Evolutionary conservation across 352 stramenopile species (phyloP), one percentile per base, ranked within the genome.

Genomic region (Phytophthora cactorum): DNA sequence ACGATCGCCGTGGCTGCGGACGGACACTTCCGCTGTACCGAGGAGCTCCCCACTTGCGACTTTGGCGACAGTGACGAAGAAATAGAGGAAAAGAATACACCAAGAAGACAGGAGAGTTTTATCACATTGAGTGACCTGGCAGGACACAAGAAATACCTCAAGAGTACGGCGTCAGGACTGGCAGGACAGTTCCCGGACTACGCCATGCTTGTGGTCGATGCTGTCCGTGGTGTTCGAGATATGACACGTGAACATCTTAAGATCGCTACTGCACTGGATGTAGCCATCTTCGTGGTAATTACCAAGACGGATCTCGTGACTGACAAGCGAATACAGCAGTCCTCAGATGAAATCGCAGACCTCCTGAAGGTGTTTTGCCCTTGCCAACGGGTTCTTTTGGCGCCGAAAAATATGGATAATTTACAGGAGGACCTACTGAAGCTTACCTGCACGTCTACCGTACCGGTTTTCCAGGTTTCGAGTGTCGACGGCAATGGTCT

Each of bases 121-220:
- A 81, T 92, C 34, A 90, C 82, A 9, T 66, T 92, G 39, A 92
- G 83, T 57, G 89, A 97, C 62, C 45, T 95, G 14, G 89, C 88
- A 15, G 89, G 89, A 14, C 86, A 95, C 68, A 84, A 91, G 38
- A 91, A 95, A 44, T 97, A 97, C 68, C 81, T 97, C 28, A 97
- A 97, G 65, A 89, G 93, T 44, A 97, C 91, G 8, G 82, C 92
- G 10, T 89, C 88, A 2, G 91, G 88, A 3, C 69, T 97, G 31
- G 84, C 86, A 9, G 89, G 89, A 29, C 86, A 93, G 52, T 93
- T 93, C 44, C 88, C 89, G 0, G 88, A 97, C 70, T 96, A 96
- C 59, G 82, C 84, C 0, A 91, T 97, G 81, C 77, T 97, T 5
- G 84, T 95, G 8, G 74, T 95, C 22, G 88, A 96, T 72, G 77